Evolutionary conservation across 2,329 filamentous ascomycete genomes (phyloP), one percentile per base, ranked within the genome.

Genomic region (Penicillium occitanis): DNA sequence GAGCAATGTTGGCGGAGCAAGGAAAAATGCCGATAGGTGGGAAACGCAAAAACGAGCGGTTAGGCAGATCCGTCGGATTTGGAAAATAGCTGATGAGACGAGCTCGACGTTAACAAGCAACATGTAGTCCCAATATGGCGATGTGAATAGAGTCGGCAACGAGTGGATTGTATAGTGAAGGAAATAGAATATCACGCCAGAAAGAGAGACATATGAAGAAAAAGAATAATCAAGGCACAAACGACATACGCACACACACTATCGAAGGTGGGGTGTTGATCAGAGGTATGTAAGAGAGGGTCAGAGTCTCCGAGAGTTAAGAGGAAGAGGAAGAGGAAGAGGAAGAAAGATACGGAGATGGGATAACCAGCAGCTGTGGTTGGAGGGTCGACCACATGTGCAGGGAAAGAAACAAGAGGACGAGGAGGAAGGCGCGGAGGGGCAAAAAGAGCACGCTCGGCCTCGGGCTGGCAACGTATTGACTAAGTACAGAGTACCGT

Each of bases 391-490:
- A 25, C 3, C 25, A 19, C 19, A 19, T 19, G 19, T 19, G 19
- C 19, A 25, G 25, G 25, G 25, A 51, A 33, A 40, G 33, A 44
- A 35, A 35, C 10, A 53, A 61, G 17, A 30, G 53, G 42, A 35
- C 44, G 48, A 61, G 59, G n/a, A 61, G 61, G 48, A 22, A 46
- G 51, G 19, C 42, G 51, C 37, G 40, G 50, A 40, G 61, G 42
- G 62, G 51, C 51, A 64, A 64, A 55, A 22, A 7, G 11, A 14
- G 48, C 3, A 10, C 46, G 22, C 46, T 25, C 22, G 19, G 10
- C 10, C 19, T 33, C 17, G 14, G 28, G 28, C 50, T n/a, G 28
- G 28, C 51, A 28, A 19, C 19, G 19, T 19, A 19, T 19, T 19
- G 19, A 25, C 25, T 25, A 25, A 25, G 25, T 25, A 25, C 25